These are phyloP conservation scores for Rhodotorula sp. DNA, from an alignment of 1,284 basidiomycete species.

Conservation along the genomic window DNA sequence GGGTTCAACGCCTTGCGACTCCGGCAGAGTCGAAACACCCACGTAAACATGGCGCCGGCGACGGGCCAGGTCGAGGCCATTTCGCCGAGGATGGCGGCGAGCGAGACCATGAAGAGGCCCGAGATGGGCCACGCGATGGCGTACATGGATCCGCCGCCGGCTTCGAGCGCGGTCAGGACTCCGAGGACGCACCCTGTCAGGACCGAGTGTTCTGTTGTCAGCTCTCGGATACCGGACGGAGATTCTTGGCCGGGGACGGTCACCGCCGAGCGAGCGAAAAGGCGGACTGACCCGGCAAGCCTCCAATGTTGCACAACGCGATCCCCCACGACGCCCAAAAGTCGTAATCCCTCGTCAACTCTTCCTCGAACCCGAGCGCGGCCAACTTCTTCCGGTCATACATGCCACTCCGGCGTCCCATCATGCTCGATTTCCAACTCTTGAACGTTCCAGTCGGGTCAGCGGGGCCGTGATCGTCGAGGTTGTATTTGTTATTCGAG, in stretches of 20 bases:
- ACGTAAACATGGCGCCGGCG: conserved; percentile 44
- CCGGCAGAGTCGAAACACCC: conserved; percentile 44
- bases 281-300: conserved; percentile 25
- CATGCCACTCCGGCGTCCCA: conserved; percentile 15
- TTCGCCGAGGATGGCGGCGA: conserved; percentile 43
- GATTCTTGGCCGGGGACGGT: too few relatives aligned
- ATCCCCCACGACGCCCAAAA: conserved; percentile 36
- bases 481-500: neutral
- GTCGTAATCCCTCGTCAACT: conserved; percentile 35
- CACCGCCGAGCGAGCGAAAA: neutral
- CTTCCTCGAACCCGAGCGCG: conserved; percentile 36
- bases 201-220: neutral
- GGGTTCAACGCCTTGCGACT: conserved; percentile 28
- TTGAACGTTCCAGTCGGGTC: conserved; percentile 21
- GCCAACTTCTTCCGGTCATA: conserved; percentile 31
- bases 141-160: conserved; percentile 44
- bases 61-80: conserved; percentile 44
- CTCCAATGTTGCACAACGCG: conserved; percentile 39
- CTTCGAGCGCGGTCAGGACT: conserved; percentile 40
- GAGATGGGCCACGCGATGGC: conserved; percentile 44
- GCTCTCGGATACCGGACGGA: too few relatives aligned
- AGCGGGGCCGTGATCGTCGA: neutral
- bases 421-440: conserved; percentile 28
- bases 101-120: conserved; percentile 43
- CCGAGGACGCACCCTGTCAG: conserved; percentile 40